Base-by-base conservation (phyloP, 176 grass and related monocot genomes). In the Elymus sibiricus region DNA sequence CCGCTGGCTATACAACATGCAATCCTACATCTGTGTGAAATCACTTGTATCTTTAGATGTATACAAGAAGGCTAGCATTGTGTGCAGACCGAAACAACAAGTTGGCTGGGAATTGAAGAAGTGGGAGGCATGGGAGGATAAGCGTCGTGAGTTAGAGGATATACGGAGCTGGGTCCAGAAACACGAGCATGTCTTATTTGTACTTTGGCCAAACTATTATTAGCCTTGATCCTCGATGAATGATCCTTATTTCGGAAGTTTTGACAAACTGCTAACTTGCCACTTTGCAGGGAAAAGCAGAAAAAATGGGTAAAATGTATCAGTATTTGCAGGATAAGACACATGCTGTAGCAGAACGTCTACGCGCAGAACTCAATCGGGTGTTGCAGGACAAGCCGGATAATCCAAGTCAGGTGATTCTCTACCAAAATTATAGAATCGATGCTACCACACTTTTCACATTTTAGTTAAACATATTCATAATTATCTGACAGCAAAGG, bases 1-100 rank as follows among this genome's bases (percentile, higher is more conserved):
- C 62, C 25, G 38, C 77, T 66, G 69, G 39, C 34, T 56, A 44
- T 80, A 67, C 32, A 77, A 27, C 59, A 80, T 70, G 3, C 76
- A 67, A 27, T 75, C 82, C 76, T 89, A 85, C 21, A 43, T 43
- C 40, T 76, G 9, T 85, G 58, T 49, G 61, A 70, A 81, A 83
- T 76, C 60, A 19, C 69, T 85, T 81, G 60, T 80, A 81, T 37
- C 77, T 37, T 76, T 85, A 37, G 64, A 79, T 74, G 10, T 67
- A 34, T 85, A 89, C 64, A 56, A 68, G 28, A 46, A 69, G 58
- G 82, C 87, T 31, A 58, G 76, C 40, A 66, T 74, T 84, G 76
- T 40, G 72, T 25, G 67, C 29, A 26, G 56, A 43, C 76, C 70
- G 25, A 72, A 72, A 43, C 70, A 26, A 1, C 70, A 72, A 72